These are phyloP conservation scores for Helianthus annuus DNA, from an alignment of 129 eudicot species.

Conservation along the genomic window DNA sequence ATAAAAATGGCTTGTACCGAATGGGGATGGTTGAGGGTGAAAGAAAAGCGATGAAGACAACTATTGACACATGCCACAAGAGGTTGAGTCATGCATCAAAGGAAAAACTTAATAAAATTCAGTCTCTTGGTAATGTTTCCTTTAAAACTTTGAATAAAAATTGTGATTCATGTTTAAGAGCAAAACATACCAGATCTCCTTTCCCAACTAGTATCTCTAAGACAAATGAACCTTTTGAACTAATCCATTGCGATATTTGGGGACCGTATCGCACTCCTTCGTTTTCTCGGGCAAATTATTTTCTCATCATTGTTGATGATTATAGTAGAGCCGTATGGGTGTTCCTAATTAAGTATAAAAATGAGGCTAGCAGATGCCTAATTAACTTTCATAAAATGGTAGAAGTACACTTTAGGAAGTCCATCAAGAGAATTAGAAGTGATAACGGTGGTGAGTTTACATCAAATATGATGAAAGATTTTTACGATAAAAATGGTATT, in stretches of 20 bases:
- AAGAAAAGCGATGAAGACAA: background rate
- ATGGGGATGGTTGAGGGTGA: background rate
- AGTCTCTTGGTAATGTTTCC: background rate
- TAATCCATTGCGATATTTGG: too few species aligned
- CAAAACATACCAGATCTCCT: background rate
- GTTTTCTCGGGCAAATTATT: too few species aligned
- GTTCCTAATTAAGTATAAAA: background rate
- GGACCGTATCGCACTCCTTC: too few species aligned
- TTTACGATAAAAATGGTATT: background rate
- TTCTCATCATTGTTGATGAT: too few species aligned
- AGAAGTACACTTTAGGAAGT: background rate
- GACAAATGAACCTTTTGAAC: too few species aligned
- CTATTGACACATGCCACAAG: background rate
- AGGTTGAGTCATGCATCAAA: background rate
- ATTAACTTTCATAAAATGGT: background rate
- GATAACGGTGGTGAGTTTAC: background rate
- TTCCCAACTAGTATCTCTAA: background rate
- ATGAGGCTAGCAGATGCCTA: background rate
- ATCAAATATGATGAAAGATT: background rate
- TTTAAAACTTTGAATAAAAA: background rate
- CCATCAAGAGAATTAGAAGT: background rate
- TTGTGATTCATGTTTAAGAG: background rate
- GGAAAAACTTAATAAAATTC: background rate
- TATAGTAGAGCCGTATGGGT: too few species aligned
- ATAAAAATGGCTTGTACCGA: background rate